A percentile compares a stretch with the other conserved stretches of the same genome.
phyloP scores from a whole-genome alignment of 179 eudicot species.

The Beta lomatogona region DNA sequence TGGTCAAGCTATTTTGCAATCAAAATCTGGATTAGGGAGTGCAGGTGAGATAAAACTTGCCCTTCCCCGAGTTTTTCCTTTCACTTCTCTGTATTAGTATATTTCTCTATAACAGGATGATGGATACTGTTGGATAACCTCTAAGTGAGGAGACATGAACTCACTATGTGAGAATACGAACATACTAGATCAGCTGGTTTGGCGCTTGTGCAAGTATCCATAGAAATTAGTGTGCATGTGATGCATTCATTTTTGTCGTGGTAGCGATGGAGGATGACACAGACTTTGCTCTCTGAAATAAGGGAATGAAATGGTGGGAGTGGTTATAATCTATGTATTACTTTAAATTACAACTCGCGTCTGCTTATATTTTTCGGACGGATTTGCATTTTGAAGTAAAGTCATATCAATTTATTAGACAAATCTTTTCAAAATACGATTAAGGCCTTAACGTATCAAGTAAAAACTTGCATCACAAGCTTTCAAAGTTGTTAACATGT shows the following conservation, averaged over 20 bases:
- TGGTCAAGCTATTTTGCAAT: slow-evolving; percentile 91
- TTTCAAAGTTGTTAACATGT: neutral
- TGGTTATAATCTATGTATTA: neutral
- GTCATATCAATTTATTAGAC: neutral
- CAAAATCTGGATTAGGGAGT: slow-evolving; percentile 86
- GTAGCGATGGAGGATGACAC: neutral
- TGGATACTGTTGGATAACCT: neutral
- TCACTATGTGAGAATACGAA: neutral
- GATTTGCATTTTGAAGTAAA: neutral
- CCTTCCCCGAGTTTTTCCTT: neutral
- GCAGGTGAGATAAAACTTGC: slow-evolving; percentile 52
- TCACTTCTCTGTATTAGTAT: neutral
- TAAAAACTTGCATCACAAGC: neutral
- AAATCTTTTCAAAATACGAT: neutral
- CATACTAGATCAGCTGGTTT: neutral
- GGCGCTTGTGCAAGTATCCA: neutral
- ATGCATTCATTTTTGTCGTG: neutral
- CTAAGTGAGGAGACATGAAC: neutral
- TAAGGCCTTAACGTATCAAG: neutral
- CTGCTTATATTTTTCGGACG: neutral
- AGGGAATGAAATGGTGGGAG: neutral
- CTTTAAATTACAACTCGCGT: neutral
- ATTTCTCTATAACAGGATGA: neutral
- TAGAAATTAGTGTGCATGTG: neutral
- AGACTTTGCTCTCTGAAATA: neutral